Evolutionary conservation across 31 red algal species (phyloP).

Genomic region (Odonthalia washingtoniensis): DNA sequence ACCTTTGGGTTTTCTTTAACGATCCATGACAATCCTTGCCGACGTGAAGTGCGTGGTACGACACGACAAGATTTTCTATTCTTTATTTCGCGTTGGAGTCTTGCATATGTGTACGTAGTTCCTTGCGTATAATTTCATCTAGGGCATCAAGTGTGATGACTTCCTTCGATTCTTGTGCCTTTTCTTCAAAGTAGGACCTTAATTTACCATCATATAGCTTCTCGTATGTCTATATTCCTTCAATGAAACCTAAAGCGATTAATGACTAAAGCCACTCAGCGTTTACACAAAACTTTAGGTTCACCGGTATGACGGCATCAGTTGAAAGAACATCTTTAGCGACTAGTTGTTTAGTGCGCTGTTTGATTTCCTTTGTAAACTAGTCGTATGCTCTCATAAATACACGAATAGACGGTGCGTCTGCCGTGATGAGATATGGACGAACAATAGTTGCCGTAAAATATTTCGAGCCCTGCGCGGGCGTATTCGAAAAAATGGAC

Average conservation of each 20-base stretch:
- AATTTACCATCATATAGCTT: constrained; percentile 4
- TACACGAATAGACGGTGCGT: neutral
- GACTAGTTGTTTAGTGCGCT: neutral
- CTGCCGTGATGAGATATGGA: neutral
- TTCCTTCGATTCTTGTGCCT: constrained; percentile 41
- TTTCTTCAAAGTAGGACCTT: constrained; percentile 24
- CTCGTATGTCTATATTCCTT: neutral
- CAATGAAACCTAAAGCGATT: constrained; percentile 8
- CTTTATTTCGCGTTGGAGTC: constrained; percentile 30
- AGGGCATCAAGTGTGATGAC: neutral
- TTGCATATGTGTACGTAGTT: constrained; percentile 38
- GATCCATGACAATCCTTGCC: constrained; percentile 19
- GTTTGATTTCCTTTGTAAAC: constrained; percentile 16
- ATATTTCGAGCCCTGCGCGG: too few relatives aligned
- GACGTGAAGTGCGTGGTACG: constrained; percentile 20
- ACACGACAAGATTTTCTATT: constrained; percentile 27
- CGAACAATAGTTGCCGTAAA: neutral
- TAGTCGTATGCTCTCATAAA: constrained; percentile 23
- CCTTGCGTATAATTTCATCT: constrained; percentile 26
- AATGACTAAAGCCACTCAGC: neutral
- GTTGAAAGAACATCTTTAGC: too few relatives aligned
- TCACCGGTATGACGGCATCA: neutral
- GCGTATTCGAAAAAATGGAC: neutral
- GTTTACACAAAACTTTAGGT: constrained; percentile 21
- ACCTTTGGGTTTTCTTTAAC: constrained; percentile 23